Percentiles rank a stretch among this genome's conserved stretches.
phyloP scores from a whole-genome alignment of 2,329 filamentous ascomycete genomes.

The Arthrobotrys musiformis region DNA sequence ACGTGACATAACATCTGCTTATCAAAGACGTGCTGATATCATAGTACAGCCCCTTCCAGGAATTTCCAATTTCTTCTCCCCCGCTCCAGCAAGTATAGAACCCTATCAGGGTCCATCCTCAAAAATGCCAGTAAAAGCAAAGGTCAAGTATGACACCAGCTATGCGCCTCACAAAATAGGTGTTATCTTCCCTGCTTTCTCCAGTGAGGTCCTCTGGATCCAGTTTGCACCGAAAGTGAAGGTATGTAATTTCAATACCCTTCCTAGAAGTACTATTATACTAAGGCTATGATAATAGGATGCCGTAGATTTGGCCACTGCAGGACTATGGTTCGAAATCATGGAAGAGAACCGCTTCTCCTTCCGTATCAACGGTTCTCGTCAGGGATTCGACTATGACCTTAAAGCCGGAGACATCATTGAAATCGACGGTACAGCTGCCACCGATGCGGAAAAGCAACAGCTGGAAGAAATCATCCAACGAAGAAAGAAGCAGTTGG shows the following conservation, averaged over 20 bases:
- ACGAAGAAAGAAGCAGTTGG: not conserved
- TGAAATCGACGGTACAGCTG: not conserved
- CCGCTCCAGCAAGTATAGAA: not conserved
- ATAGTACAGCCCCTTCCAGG: too few relatives aligned
- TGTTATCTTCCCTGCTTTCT: slow-evolving; percentile 22
- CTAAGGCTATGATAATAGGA: not conserved
- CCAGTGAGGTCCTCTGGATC: slow-evolving; percentile 23
- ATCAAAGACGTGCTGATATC: too few relatives aligned
- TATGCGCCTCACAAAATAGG: not conserved
- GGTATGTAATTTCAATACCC: not conserved
- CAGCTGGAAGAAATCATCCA: not conserved
- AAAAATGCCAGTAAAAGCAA: too few relatives aligned
- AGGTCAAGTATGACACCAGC: not conserved
- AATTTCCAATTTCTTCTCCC: too few relatives aligned
- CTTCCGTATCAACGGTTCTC: slow-evolving; percentile 5
- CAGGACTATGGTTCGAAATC: slow-evolving; percentile 23
- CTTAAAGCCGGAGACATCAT: slow-evolving; percentile 25
- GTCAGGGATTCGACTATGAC: not conserved
- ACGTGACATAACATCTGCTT: too few relatives aligned
- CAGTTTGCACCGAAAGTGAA: not conserved
- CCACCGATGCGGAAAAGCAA: not conserved
- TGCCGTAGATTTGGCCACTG: not conserved
- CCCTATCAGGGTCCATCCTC: not conserved
- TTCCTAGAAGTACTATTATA: not conserved
- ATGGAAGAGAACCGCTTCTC: not conserved